A percentile compares a stretch with the other conserved stretches of the same genome.
These are phyloP conservation scores for Nannochloris sp. DNA, from an alignment of 139 green algal species.

Conservation along the genomic window DNA sequence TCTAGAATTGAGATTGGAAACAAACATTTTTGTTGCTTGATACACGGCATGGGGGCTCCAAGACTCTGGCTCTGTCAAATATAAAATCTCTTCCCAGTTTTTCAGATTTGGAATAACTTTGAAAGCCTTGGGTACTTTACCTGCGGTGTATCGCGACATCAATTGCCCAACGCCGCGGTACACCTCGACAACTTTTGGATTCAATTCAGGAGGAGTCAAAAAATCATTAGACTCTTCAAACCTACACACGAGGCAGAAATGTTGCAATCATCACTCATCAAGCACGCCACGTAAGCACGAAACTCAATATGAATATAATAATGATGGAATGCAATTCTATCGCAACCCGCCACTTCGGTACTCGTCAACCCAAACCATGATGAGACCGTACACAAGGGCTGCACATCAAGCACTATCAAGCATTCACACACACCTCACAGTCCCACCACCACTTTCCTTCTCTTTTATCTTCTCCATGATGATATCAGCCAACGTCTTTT, in stretches of 20 bases:
- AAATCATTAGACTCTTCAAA: slow-evolving; percentile 14
- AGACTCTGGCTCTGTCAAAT: slow-evolving; percentile 73
- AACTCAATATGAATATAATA: not conserved
- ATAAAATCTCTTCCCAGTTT: slow-evolving; percentile 97
- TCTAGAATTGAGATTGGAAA: slow-evolving; percentile 88
- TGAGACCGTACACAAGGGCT: slow-evolving; percentile 3
- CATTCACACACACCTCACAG: not conserved
- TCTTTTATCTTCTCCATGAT: slow-evolving; percentile 75
- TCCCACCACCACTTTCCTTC: slow-evolving; percentile 26
- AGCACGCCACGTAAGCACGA: not conserved
- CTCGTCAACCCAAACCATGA: not conserved
- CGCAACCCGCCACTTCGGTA: slow-evolving; percentile 5
- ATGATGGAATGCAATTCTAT: not conserved
- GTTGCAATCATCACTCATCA: not conserved
- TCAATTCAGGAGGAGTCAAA: slow-evolving; percentile 36
- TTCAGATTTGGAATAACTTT: slow-evolving; percentile 93
- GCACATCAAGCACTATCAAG: not conserved
- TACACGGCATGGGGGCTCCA: slow-evolving; percentile 87
- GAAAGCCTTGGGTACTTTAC: slow-evolving; percentile 96
- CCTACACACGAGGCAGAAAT: not conserved
- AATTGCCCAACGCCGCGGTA: slow-evolving; percentile 61
- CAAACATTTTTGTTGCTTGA: slow-evolving; percentile 89
- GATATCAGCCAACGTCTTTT: slow-evolving; percentile 76
- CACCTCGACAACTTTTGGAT: slow-evolving; percentile 67
- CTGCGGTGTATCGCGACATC: slow-evolving; percentile 57